These are phyloP conservation scores for Fragosphaeria purpurea DNA, from an alignment of 2,329 filamentous ascomycete genomes.

Conservation along the genomic window DNA sequence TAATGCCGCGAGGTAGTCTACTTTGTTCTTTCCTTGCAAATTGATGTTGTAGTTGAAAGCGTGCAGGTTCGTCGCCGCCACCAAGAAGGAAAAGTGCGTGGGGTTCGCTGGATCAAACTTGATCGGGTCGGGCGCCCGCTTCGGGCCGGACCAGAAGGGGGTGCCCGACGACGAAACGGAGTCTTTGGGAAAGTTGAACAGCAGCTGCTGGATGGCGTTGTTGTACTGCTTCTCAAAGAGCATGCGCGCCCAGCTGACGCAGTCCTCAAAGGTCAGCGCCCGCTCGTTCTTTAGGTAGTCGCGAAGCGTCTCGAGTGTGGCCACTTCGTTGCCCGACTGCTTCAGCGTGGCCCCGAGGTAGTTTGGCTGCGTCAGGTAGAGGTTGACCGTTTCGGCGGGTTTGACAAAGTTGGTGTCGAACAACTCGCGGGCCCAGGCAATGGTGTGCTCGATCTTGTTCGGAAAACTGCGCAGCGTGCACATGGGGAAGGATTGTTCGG, in stretches of 20 bases:
- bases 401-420: constrained; percentile 94
- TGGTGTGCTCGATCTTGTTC: constrained; percentile 97
- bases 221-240: constrained; percentile 96
- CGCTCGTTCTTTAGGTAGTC: constrained; percentile 89
- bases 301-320: constrained; percentile 79
- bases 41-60: constrained; percentile 98
- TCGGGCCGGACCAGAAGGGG: constrained; percentile 96
- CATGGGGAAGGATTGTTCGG: constrained; percentile 98
- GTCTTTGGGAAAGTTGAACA: constrained; percentile 97
- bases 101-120: constrained; percentile 79
- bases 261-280: constrained; percentile 87
- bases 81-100: constrained; percentile 80
- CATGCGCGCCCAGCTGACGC: constrained; percentile 86
- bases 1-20: constrained; percentile 67
- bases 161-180: constrained; percentile 78
- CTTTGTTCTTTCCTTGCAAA: constrained; percentile 59
- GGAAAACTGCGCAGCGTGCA: constrained; percentile 96
- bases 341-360: constrained; percentile 81
- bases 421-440: constrained; percentile 92
- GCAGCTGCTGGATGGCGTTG: constrained; percentile 87
- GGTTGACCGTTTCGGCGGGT: constrained; percentile 85
- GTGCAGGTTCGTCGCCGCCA: constrained; percentile 82
- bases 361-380: constrained; percentile 84
- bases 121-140: constrained; percentile 85
- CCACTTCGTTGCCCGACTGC: constrained; percentile 90